phyloP scores from a whole-genome alignment of 2,329 filamentous ascomycete genomes.

The Gnomoniopsis smithogilvyi region DNA sequence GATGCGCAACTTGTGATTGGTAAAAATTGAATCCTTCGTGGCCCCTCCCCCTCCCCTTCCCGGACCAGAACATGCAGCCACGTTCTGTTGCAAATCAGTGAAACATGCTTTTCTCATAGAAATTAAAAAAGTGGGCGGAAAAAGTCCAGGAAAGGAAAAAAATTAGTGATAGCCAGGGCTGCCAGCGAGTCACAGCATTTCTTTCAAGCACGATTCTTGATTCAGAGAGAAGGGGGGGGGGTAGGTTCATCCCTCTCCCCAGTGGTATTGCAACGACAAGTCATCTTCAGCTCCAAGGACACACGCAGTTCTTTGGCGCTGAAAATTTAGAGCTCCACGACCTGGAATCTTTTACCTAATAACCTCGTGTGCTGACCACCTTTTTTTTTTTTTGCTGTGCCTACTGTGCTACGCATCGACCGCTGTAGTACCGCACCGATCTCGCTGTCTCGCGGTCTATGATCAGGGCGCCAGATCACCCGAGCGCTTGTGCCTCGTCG shows the following conservation, averaged over 20 bases:
- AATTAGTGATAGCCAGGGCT: neutral
- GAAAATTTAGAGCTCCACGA: constrained; percentile 4
- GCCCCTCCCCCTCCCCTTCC: no score
- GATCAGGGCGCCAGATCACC: no score
- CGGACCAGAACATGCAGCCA: no score
- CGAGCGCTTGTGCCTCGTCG: neutral
- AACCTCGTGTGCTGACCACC: neutral
- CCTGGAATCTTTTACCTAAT: constrained; percentile 27
- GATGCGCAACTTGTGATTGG: no score
- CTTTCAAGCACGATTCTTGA: neutral
- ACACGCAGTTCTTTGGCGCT: neutral
- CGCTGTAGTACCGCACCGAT: constrained; percentile 7
- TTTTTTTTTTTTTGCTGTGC: neutral
- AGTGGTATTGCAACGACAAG: neutral
- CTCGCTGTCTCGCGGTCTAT: constrained; percentile 2
- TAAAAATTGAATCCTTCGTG: no score
- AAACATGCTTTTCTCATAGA: no score
- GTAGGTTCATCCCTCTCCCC: neutral
- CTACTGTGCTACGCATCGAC: neutral
- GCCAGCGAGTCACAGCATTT: neutral
- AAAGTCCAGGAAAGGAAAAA: neutral
- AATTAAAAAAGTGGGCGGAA: no score
- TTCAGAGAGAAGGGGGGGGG: neutral
- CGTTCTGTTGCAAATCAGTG: no score
- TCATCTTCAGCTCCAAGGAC: neutral